Conservation (phyloP, 176 grass and related monocot genomes). For the Bromus sterilis region DNA sequence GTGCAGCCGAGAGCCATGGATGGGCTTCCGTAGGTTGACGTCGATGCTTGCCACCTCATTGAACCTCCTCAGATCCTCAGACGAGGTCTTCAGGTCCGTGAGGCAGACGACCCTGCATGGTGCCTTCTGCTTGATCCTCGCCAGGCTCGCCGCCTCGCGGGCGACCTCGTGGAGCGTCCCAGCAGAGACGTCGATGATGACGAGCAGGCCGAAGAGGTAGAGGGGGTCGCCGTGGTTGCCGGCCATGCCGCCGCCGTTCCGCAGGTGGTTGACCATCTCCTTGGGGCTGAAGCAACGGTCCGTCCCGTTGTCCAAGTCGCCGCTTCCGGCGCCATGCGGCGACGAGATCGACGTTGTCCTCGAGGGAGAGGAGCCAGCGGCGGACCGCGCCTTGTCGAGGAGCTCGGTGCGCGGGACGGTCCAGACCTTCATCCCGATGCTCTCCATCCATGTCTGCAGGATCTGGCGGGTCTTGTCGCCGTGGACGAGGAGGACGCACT, state of each 20-base stretch:
- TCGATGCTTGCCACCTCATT: not conserved
- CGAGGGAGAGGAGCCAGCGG: not conserved
- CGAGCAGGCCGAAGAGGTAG: conserved; percentile 14
- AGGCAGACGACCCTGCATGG: conserved; percentile 44
- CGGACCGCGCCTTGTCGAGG: conserved; percentile 28
- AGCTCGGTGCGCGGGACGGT: conserved; percentile 1
- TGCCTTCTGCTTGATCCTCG: not conserved
- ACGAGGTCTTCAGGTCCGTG: conserved; percentile 25
- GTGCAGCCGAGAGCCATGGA: conserved; percentile 54
- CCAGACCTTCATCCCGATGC: conserved; percentile 52
- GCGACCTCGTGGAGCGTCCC: conserved; percentile 2
- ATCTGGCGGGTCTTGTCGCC: conserved; percentile 54
- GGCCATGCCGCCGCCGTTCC: not conserved
- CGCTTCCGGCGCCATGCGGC: not conserved
- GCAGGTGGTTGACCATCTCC: conserved; percentile 27
- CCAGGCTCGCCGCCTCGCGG: not conserved
- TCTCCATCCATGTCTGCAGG: conserved; percentile 61
- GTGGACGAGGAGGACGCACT: conserved; percentile 52
- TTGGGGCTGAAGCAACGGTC: conserved; percentile 25
- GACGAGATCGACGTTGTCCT: not conserved
- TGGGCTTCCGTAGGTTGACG: conserved; percentile 45
- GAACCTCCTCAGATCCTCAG: conserved; percentile 26
- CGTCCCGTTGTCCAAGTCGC: not conserved
- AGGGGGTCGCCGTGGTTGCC: not conserved
- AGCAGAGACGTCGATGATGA: conserved; percentile 34